Percentiles rank a stretch among this genome's conserved stretches.
phyloP scores from a whole-genome alignment of 2,329 filamentous ascomycete genomes.

The Colletotrichum sp. region DNA sequence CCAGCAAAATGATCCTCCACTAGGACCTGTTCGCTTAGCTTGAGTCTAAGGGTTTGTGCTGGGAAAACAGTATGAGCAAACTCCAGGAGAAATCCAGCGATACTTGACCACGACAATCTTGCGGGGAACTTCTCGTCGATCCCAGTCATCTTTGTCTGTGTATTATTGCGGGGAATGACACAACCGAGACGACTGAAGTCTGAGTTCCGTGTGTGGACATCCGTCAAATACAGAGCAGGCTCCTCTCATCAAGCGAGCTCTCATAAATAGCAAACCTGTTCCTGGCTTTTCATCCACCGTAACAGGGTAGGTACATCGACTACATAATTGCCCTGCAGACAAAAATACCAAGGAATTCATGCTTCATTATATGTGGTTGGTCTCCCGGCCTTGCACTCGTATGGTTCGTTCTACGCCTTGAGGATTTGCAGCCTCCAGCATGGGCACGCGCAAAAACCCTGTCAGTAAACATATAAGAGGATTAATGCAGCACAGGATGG shows the following conservation, averaged over 20 bases:
- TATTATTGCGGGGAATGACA: background rate
- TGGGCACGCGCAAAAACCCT: background rate
- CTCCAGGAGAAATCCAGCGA: background rate
- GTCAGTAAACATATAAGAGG: background rate
- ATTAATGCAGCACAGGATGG: background rate
- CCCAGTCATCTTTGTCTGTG: background rate
- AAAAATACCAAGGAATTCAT: accelerated
- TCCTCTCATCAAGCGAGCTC: background rate
- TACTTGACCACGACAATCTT: background rate
- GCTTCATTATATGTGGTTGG: background rate
- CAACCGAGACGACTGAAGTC: background rate
- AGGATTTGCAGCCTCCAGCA: background rate
- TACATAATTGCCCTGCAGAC: background rate
- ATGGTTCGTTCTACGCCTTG: background rate
- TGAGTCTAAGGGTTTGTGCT: background rate
- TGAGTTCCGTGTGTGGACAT: background rate
- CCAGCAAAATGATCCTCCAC: background rate
- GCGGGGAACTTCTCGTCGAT: background rate
- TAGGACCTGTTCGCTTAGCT: background rate
- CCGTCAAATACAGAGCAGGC: accelerated
- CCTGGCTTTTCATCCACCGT: background rate
- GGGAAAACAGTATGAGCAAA: background rate
- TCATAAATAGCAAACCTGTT: background rate
- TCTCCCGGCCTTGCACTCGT: background rate
- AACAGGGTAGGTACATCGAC: background rate